phyloP scores from a whole-genome alignment of 2,329 filamentous ascomycete genomes.

The Curvularia sp. region DNA sequence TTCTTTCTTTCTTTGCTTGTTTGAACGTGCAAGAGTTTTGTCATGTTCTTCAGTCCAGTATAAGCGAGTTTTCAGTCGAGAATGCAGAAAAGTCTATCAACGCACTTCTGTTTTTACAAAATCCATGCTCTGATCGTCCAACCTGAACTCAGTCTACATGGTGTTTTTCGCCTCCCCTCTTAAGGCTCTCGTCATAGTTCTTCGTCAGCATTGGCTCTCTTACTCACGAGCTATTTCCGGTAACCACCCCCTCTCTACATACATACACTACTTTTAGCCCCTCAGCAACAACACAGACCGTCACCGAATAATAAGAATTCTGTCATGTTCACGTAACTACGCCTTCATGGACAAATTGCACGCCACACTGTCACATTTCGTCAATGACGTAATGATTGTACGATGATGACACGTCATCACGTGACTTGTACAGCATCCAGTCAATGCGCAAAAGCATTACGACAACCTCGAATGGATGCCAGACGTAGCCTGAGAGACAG shows the following conservation, averaged over 20 bases:
- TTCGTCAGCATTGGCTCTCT: not conserved
- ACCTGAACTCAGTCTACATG: too few relatives aligned
- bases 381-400: slow-evolving; percentile 10
- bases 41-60: not conserved
- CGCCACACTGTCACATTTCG: not conserved
- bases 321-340: not conserved
- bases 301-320: not conserved
- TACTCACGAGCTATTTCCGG: not conserved
- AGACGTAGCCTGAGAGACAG: not conserved
- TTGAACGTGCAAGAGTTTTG: not conserved
- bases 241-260: not conserved
- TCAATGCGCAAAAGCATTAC: not conserved
- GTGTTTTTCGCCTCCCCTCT: not conserved
- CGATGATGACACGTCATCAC: slow-evolving; percentile 17
- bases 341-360: not conserved
- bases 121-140: not conserved
- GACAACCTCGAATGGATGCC: not conserved
- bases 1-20: not conserved
- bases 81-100: not conserved
- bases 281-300: not conserved
- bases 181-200: not conserved
- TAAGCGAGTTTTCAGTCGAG: not conserved
- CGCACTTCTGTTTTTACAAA: not conserved
- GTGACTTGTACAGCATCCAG: slow-evolving; percentile 1
- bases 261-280: not conserved